phyloP scores from a whole-genome alignment of 176 grass and related monocot genomes.

The Paspalum vaginatum region DNA sequence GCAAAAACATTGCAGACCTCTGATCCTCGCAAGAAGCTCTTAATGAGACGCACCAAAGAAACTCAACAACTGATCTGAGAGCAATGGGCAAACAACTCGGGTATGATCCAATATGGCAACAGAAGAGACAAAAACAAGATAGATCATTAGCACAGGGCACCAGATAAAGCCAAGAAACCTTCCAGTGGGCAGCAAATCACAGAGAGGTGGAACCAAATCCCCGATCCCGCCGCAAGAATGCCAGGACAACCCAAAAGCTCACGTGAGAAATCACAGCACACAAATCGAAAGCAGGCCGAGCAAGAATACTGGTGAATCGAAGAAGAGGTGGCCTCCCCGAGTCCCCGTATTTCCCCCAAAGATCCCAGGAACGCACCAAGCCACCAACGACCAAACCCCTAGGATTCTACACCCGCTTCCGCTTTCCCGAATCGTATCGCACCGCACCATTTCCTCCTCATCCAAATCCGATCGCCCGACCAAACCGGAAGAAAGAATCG shows the following conservation, averaged over 20 bases:
- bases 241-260: neutral
- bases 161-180: no score
- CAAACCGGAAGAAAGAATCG: neutral
- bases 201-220: neutral
- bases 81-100: no score
- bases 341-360: no score
- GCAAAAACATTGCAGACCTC: no score
- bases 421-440: neutral
- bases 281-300: neutral
- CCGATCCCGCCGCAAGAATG: neutral
- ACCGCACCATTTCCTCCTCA: neutral
- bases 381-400: neutral
- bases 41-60: no score
- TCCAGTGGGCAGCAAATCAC: no score
- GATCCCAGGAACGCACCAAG: no score
- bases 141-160: no score
- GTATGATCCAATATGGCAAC: no score
- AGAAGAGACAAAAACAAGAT: no score
- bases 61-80: no score
- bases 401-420: neutral
- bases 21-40: neutral
- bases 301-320: constrained; percentile 4
- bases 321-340: neutral
- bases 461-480: neutral
- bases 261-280: neutral